These are phyloP conservation scores for Mortierella sp. DNA, from an alignment of 371 early-diverging fungal genomes.

Conservation along the genomic window DNA sequence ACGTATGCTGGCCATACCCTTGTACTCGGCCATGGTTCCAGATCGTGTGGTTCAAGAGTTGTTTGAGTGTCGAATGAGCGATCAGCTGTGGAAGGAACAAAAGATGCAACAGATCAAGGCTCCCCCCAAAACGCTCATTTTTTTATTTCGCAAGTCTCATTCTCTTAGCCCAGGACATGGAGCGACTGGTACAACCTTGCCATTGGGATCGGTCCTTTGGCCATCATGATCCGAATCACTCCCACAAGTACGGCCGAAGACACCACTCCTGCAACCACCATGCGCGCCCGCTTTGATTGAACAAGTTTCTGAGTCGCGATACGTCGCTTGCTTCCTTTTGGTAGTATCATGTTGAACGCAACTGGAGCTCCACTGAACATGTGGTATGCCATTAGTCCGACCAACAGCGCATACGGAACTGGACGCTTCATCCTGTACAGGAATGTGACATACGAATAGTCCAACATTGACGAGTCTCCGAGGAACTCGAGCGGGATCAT, in stretches of 20 bases:
- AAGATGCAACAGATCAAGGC: too few relatives aligned
- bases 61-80: neutral
- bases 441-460: constrained; percentile 33
- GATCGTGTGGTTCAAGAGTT: neutral
- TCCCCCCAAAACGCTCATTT: too few relatives aligned
- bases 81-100: neutral
- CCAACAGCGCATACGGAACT: constrained; percentile 16
- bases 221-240: constrained; percentile 19
- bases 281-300: constrained; percentile 7
- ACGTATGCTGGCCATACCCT: constrained; percentile 30
- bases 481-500: constrained; percentile 13
- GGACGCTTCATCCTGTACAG: constrained; percentile 17
- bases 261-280: constrained; percentile 9
- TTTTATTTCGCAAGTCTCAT: too few relatives aligned
- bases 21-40: constrained; percentile 57
- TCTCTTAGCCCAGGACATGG: too few relatives aligned
- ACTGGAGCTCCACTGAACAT: constrained; percentile 22
- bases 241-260: constrained; percentile 25
- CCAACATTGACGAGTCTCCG: constrained; percentile 43
- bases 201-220: constrained; percentile 31
- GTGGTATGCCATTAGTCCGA: constrained; percentile 32
- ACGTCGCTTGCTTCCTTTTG: constrained; percentile 13
- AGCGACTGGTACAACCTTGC: constrained; percentile 5
- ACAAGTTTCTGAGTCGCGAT: constrained; percentile 15
- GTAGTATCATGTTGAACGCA: constrained; percentile 29